phyloP scores from a whole-genome alignment of 2,329 filamentous ascomycete genomes.

The Rhynchosporium secalis region DNA sequence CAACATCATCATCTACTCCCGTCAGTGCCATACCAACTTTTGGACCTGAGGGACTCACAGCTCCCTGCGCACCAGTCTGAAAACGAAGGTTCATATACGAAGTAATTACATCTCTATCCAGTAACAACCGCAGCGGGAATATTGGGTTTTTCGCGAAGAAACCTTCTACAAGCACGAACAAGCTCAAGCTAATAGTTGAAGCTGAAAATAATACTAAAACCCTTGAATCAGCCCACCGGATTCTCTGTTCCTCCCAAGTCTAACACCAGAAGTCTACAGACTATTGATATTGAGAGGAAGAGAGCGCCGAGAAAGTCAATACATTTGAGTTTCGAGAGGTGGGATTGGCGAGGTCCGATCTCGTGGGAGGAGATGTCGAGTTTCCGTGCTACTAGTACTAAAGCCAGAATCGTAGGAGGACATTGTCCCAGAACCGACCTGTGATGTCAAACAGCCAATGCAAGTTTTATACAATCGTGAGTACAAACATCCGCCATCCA shows the following conservation, averaged over 20 bases:
- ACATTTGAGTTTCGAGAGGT: slow-evolving; percentile 37
- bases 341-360: slow-evolving; percentile 9
- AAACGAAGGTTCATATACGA: slow-evolving; percentile 53
- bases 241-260: slow-evolving; percentile 50
- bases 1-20: slow-evolving; percentile 56
- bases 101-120: slow-evolving; percentile 51
- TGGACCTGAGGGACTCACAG: slow-evolving; percentile 40
- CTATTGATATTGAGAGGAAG: slow-evolving; percentile 46
- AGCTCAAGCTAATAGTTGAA: slow-evolving; percentile 28
- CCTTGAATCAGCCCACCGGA: slow-evolving; percentile 42
- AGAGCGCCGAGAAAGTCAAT: slow-evolving; percentile 60
- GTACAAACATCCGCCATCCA: slow-evolving; percentile 62
- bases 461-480: background rate
- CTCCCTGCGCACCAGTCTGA: slow-evolving; percentile 59
- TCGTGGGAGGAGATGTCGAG: slow-evolving; percentile 29
- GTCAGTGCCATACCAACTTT: background rate
- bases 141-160: slow-evolving; percentile 55
- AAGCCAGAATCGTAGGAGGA: slow-evolving; percentile 54
- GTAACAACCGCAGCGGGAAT: slow-evolving; percentile 56
- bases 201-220: slow-evolving; percentile 37
- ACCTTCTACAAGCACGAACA: slow-evolving; percentile 26
- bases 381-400: slow-evolving; percentile 42
- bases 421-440: slow-evolving; percentile 58
- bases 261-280: slow-evolving; percentile 47
- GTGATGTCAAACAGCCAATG: background rate